Base-by-base conservation (phyloP, 148 eudicot genomes). In the Persicaria maculosa region DNA sequence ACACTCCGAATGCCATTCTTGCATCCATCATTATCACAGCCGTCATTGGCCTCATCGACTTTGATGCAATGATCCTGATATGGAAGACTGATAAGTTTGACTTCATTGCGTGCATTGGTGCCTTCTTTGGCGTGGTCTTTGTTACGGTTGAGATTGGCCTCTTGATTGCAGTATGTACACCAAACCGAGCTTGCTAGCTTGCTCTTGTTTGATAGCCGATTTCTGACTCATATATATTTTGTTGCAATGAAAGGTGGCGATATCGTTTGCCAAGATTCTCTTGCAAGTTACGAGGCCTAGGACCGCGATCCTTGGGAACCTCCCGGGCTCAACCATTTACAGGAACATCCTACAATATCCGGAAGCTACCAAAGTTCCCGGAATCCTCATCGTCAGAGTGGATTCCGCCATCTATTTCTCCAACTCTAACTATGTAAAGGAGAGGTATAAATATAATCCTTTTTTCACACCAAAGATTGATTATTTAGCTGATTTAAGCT, bases 351-450 rank as follows among this genome's bases (percentile, higher is more conserved):
- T 84, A 47, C 98, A 94, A 80, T 94, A 94, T 72, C 92, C 98
- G 3, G 90, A 83, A 1, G 97, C 97, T 44, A 72, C 78, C 4
- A 85, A 79, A n/a, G 85, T 94, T 65, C 85, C 86, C 4, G 97
- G 98, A 15, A 72, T 82, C 44, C 52, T 94, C 20, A 86, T 91
- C 16, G 79, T 87, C 19, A 78, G 97, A 62, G 91, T 94, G 65
- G 98, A 94, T 81, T 89, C 98, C 19, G 88, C 97, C 4, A 90
- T 94, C 47, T 94, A 94, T 80, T 94, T 94, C 61, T 91, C 98
- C 40, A 94, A 94, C 70, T 90, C 95, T 8, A 91, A 87, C 75
- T 94, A 94, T 53, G 48, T 94, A 16, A 88, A 86, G 76, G 98
- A 94, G 73, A 94, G 98, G 98, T 93, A 88, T 47, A 9, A 2